A percentile compares a stretch with the other conserved stretches of the same genome.
These are phyloP conservation scores for Leccinellum luteum DNA, from an alignment of 768 basidiomycete species.

Conservation along the genomic window DNA sequence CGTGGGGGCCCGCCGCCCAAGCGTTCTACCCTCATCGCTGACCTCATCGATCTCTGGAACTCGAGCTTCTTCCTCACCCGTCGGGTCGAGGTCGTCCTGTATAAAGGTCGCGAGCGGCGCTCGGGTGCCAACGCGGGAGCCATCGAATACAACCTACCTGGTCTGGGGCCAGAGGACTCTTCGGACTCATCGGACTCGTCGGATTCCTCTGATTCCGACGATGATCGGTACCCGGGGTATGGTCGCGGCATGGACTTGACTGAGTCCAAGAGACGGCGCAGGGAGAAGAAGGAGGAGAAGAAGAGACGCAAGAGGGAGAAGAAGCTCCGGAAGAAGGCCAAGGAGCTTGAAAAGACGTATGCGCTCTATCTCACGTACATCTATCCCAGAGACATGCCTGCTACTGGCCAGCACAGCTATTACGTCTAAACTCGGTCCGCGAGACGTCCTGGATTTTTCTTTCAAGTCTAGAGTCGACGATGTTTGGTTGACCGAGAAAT, in stretches of 20 bases:
- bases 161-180: slow-evolving; percentile 41
- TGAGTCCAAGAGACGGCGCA: slow-evolving; percentile 52
- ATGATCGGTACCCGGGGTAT: slow-evolving; percentile 44
- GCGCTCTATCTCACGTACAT: slow-evolving; percentile 59
- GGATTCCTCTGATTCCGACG: slow-evolving; percentile 43
- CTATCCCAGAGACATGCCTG: slow-evolving; percentile 31
- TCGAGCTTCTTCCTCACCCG: slow-evolving; percentile 69
- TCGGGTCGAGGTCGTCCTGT: slow-evolving; percentile 78
- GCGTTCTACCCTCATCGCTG: slow-evolving; percentile 59
- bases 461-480: background rate
- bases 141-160: slow-evolving; percentile 53
- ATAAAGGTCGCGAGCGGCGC: slow-evolving; percentile 73
- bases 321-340: slow-evolving; percentile 57
- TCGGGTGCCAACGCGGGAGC: slow-evolving; percentile 60
- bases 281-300: slow-evolving; percentile 57
- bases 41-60: slow-evolving; percentile 81
- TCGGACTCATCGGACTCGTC: slow-evolving; percentile 39
- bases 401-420: slow-evolving; percentile 26
- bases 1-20: slow-evolving; percentile 49
- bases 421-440: slow-evolving; percentile 16
- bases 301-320: slow-evolving; percentile 62
- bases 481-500: background rate
- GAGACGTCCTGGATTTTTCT: background rate
- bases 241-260: slow-evolving; percentile 44
- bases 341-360: slow-evolving; percentile 61